Evolutionary conservation across 495 filamentous ascomycete species (phyloP), one percentile per base, ranked within the genome.

Genomic region (Lasiosphaeriaceae sp.): DNA sequence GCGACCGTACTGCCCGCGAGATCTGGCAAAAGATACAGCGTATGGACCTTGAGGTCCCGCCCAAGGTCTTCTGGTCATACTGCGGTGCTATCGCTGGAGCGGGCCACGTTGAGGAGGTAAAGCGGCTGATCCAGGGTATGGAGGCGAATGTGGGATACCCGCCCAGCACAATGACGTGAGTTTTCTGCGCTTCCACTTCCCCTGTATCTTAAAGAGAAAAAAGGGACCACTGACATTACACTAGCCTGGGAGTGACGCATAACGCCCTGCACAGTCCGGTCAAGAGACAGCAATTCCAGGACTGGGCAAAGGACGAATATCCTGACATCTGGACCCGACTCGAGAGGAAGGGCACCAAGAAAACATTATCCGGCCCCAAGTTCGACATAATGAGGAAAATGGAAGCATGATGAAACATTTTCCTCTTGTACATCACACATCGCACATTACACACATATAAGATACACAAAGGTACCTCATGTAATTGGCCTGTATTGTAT

Each of bases 11-110:
- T 53, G 92, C 92, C 2, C 78, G 80, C 21, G 80, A 86, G 48
- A 83, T 96, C 54, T 91, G 92, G 89, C 65, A 70, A 2, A 86
- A 86, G 71, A 74, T 96, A 54, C 81, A 80, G 65, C 70, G 81
- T 17, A 83, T 93, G 74, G 90, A 92, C 21, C 80, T 96, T 49
- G 82, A 84, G 19, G 71, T 94, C n/a, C 87, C 89, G 44, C 75
- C 78, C 37, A 70, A 79, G 2, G 82, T 97, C 17, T 92, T 87
- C 66, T 77, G 80, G 6, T 77, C 83, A 8, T 98, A 95, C 63
- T 75, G 89, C 19, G 85, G 84, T 23, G 86, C 90, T 2, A 57
- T 96, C 24, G 91, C 87, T 0, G 83, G 84, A 9, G 85, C 89
- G 48, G 83, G 80, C 14, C 72, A 84, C 26, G 79, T 89, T 34